A percentile compares a stretch with the other conserved stretches of the same genome.
phyloP scores from a whole-genome alignment of 257 asterid species.

The Datura wrightii region DNA sequence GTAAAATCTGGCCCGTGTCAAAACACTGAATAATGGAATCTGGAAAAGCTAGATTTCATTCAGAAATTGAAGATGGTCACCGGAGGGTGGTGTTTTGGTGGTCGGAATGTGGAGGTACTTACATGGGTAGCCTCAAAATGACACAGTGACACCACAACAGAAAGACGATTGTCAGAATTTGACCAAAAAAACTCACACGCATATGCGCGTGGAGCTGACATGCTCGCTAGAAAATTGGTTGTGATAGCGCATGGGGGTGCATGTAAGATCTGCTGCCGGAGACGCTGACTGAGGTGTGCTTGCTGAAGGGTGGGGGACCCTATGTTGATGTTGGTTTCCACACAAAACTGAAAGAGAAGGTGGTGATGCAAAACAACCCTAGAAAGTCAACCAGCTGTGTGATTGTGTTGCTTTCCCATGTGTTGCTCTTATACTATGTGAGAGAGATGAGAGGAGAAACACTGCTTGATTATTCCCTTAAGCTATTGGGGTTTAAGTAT shows the following conservation, averaged over 20 bases:
- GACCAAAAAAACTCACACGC: neutral
- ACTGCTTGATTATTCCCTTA: neutral
- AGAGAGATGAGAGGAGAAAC: neutral
- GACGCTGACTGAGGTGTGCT: neutral
- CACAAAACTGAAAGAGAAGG: neutral
- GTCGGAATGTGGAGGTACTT: neutral
- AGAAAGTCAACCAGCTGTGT: neutral
- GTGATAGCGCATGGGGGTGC: neutral
- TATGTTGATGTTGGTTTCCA: neutral
- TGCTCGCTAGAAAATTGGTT: neutral
- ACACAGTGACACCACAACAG: neutral
- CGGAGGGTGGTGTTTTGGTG: slow-evolving; percentile 3
- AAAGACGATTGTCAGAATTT: neutral
- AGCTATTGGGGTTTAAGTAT: neutral
- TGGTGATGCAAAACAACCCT: neutral
- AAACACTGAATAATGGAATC: neutral
- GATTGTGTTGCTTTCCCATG: neutral
- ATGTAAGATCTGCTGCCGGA: neutral
- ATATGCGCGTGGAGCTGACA: neutral
- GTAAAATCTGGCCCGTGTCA: neutral
- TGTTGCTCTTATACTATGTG: neutral
- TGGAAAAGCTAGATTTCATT: neutral
- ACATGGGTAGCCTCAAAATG: neutral
- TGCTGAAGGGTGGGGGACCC: neutral
- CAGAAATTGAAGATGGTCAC: slow-evolving; percentile 3